These are phyloP conservation scores for Meyerozyma smithsonii DNA, from an alignment of 1,139 yeast species.

Conservation along the genomic window DNA sequence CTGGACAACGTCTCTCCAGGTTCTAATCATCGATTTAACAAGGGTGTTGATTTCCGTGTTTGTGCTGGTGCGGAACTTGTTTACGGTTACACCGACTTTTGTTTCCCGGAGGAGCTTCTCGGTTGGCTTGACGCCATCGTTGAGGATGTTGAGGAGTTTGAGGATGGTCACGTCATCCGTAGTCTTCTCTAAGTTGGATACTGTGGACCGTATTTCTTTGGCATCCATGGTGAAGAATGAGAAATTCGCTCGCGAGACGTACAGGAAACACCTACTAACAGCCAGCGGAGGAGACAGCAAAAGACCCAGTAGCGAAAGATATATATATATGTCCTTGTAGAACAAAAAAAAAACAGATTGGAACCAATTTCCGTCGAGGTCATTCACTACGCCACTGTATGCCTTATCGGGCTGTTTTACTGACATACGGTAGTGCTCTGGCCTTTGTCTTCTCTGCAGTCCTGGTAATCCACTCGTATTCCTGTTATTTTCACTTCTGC, in stretches of 20 bases:
- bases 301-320: no score
- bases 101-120: slow-evolving; percentile 84
- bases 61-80: slow-evolving; percentile 70
- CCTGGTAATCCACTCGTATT: neutral
- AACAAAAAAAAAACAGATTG: no score
- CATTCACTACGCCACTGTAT: no score
- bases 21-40: slow-evolving; percentile 77
- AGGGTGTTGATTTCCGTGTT: slow-evolving; percentile 62
- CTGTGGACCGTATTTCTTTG: slow-evolving; percentile 67
- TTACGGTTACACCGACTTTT: slow-evolving; percentile 97
- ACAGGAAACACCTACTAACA: neutral
- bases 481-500: no score
- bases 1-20: slow-evolving; percentile 89
- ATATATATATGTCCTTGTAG: no score
- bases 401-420: no score
- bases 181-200: slow-evolving; percentile 70
- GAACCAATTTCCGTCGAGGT: no score
- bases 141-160: slow-evolving; percentile 61
- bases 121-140: slow-evolving; percentile 75
- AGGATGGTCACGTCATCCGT: slow-evolving; percentile 61
- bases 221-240: slow-evolving; percentile 49
- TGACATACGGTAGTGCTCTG: no score
- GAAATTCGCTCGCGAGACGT: neutral
- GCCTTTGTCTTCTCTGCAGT: neutral
- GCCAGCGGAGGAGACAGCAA: neutral